Conservation (phyloP, 441 rosid genomes). For the Populus tomentosa region DNA sequence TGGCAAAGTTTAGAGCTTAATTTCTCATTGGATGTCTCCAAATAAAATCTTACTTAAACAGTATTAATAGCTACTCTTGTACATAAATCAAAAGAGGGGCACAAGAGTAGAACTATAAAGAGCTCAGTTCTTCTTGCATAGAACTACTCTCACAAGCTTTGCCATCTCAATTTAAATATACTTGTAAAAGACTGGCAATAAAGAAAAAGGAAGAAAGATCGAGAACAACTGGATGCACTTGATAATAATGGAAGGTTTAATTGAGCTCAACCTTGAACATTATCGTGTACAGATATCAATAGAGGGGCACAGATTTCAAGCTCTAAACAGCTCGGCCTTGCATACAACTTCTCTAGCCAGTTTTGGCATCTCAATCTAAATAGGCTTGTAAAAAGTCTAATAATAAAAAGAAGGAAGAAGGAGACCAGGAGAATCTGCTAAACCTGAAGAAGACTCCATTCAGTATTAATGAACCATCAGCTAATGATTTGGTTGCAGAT, state of each 20-base stretch:
- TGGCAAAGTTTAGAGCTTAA: conserved; percentile 11
- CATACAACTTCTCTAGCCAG: neutral
- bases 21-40: conserved; percentile 1
- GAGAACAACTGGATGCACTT: neutral
- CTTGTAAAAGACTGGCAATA: neutral
- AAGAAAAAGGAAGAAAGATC: neutral
- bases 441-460: neutral
- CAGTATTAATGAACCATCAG: neutral
- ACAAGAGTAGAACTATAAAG: neutral
- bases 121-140: no score
- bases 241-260: neutral
- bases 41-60: neutral
- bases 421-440: neutral
- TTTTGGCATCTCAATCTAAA: neutral
- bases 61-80: neutral
- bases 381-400: neutral
- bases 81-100: neutral
- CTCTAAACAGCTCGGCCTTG: neutral
- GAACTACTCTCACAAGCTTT: neutral
- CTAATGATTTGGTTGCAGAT: neutral
- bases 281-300: neutral
- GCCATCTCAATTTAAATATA: neutral
- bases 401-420: neutral
- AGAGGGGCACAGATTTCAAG: neutral
- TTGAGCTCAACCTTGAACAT: neutral